Base-by-base conservation (phyloP, 2,329 filamentous ascomycete species). In the Geosmithia flava region DNA sequence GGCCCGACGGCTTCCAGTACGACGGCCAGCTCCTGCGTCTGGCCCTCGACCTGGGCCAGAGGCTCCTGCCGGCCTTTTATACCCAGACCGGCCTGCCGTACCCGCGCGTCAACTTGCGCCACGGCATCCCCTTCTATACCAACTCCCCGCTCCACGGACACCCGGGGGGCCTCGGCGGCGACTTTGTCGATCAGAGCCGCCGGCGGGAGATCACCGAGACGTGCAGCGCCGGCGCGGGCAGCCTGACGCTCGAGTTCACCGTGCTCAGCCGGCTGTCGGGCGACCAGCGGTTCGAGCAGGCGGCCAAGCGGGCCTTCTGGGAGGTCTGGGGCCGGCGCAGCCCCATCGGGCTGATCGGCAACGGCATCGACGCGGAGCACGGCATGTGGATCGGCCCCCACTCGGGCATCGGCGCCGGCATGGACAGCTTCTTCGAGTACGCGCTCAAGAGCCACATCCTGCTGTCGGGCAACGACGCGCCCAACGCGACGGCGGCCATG, bases 371-470 rank as follows among this genome's bases (percentile, higher is more conserved):
- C 66, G 87, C 89, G 1, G 91, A 97, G 60, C 85, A 81, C 27
- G 93, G 91, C 0, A 75, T 85, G 55, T 98, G 93, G 93, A 83
- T 93, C 33, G 85, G 85, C 8, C 77, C 86, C 2, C 90, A 87
- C 62, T 83, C 91, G n/a, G 91, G 93, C 29, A 95, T 98, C 56
- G 93, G 93, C 46, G 93, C 93, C 7, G 93, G 93, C 40, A 88
- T 95, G 58, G 93, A 98, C 68, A 96, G 90, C 66, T 98, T 98
- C 68, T 97, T 95, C 59, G 93, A 98, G 67, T 98, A 98, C 65
- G 90, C 93, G 3, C 76, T 97, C 58, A 98, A 98, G 66, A 89
- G 89, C 17, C 83, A 95, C 60, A 86, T 98, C 51, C 68, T 98
- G 20, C 78, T 97, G 20, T 95, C 91, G 2, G 87, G 87, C 1